Base-by-base conservation (phyloP, 2,329 filamentous ascomycete species). In the Arthrobotrys pseudoclavata region DNA sequence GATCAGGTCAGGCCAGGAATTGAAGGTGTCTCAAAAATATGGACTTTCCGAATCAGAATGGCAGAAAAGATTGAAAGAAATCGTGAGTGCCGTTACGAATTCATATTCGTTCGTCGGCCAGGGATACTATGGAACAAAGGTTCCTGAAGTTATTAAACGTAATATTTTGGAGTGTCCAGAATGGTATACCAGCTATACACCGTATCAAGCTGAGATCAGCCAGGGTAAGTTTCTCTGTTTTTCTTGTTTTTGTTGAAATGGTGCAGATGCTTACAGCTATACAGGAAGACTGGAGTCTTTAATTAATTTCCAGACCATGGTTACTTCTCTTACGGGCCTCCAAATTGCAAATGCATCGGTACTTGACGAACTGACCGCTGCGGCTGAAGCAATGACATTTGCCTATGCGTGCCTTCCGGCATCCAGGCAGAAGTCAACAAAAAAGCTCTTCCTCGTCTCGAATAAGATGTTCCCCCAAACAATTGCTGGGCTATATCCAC, bases 131-230 rank as follows among this genome's bases (percentile, higher is more conserved):
- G 91, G 90, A 40, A 95, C 93, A n/a, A 88, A 91, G 80, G 91
- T 92, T 0, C 95, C 95, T 3, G 89, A 93, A 69, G 94, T 97
- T 71, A 97, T 98, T 83, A 93, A 96, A 86, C 88, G 94, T 80
- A 97, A 97, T 83, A 88, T 98, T 3, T 86, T 98, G 74, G 94
- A 98, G 86, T 95, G 92, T 83, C 95, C 95, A 4, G 94, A 91
- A 9, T 98, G 95, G 95, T 98, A 98, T 84, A 98, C 95, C 47
- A 97, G 94, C 85, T 97, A 98, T 84, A 97, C 95, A 0, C 95
- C 95, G 15, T 98, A 97, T 85, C 95, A 98, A 85, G 92, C 95
- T 1, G 95, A 98, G 85, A 97, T 98, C 86, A 97, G 94, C 83
- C 95, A 98, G 85, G 95, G 81, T 82, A 62, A 26, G 79, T 74